These are phyloP conservation scores for Cryphonectria nitschkei DNA, from an alignment of 2,329 filamentous ascomycete species.

Conservation along the genomic window DNA sequence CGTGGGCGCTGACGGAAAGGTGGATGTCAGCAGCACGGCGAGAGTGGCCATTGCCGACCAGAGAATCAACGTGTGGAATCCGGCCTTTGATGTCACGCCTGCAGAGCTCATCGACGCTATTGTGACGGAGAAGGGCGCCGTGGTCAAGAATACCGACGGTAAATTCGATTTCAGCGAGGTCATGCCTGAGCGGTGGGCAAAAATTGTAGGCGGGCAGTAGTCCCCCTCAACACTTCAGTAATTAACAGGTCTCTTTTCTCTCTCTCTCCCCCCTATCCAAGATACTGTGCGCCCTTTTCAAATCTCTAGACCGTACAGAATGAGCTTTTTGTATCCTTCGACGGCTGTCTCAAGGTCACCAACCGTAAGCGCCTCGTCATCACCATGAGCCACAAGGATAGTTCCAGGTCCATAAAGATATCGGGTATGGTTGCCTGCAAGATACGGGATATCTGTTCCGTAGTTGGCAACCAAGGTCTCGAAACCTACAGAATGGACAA, in stretches of 20 bases:
- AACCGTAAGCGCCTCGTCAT: conserved; percentile 78
- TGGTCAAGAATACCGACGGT: conserved; percentile 75
- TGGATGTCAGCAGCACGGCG: conserved; percentile 66
- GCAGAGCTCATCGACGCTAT: conserved; percentile 88
- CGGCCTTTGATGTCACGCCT: conserved; percentile 94
- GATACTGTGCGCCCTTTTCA: background rate
- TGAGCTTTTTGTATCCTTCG: conserved; percentile 74
- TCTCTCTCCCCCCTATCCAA: background rate
- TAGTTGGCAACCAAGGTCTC: conserved; percentile 87
- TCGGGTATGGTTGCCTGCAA: conserved; percentile 68
- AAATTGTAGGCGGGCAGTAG: conserved; percentile 35
- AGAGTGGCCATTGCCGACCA: conserved; percentile 79
- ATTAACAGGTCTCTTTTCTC: background rate
- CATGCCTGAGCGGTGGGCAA: conserved; percentile 59
- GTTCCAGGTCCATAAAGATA: conserved; percentile 71
- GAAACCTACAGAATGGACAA: conserved; percentile 58
- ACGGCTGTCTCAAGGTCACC: conserved; percentile 78
- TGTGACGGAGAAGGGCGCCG: conserved; percentile 87
- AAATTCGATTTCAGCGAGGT: conserved; percentile 66
- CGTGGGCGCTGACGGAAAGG: conserved; percentile 62
- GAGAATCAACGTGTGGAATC: conserved; percentile 90
- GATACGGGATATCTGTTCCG: conserved; percentile 85
- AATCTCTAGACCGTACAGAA: conserved; percentile 56
- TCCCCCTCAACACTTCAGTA: background rate
- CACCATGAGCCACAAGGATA: conserved; percentile 86